A percentile compares a stretch with the other conserved stretches of the same genome.
phyloP scores from a whole-genome alignment of 768 basidiomycete genomes.

The Lentinula boryana region DNA sequence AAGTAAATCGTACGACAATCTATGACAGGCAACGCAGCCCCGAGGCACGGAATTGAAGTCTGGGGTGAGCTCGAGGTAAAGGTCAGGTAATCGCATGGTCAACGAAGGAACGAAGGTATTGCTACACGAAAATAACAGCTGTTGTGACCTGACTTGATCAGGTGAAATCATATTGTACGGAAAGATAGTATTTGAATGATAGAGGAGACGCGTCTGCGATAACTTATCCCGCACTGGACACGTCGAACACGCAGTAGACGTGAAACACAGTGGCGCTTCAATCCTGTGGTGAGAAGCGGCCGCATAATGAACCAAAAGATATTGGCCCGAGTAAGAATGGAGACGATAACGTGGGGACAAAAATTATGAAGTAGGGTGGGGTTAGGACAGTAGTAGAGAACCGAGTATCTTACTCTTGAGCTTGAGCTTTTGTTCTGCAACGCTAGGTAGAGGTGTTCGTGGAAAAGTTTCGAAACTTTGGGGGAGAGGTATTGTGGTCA shows the following conservation, averaged over 20 bases:
- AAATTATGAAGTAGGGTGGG: neutral
- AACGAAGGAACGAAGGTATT: neutral
- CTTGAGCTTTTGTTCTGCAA: neutral
- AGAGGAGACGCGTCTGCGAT: neutral
- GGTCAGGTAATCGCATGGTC: neutral
- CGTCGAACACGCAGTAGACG: neutral
- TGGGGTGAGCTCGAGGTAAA: neutral
- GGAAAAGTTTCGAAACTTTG: neutral
- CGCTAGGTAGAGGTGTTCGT: neutral
- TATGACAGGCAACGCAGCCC: neutral
- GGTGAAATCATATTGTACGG: no score
- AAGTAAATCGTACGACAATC: neutral
- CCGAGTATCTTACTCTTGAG: neutral
- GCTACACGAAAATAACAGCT: neutral
- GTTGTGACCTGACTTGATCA: no score
- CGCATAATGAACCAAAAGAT: neutral
- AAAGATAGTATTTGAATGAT: neutral
- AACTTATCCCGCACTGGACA: neutral
- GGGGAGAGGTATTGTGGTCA: neutral
- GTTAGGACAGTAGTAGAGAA: neutral
- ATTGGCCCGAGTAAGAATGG: neutral
- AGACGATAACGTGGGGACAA: neutral
- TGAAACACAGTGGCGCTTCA: neutral
- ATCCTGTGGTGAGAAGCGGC: neutral
- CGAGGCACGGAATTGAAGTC: neutral